phyloP scores from a whole-genome alignment of 2,329 filamentous ascomycete species.

The Parasarocladium wereldwijsianum region DNA sequence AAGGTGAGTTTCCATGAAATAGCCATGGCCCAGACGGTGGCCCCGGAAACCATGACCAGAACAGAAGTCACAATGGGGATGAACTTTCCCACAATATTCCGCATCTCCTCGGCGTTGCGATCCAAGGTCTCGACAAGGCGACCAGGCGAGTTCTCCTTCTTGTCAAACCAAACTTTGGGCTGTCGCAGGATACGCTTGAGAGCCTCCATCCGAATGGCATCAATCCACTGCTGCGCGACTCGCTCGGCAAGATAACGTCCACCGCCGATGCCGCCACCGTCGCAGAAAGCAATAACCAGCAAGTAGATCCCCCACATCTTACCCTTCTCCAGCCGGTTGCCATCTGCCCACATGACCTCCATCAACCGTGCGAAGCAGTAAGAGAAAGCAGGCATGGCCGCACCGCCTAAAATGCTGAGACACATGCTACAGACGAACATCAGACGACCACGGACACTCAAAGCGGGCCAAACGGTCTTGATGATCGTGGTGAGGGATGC shows the following conservation, averaged over 20 bases:
- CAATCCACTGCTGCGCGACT: slow-evolving; percentile 63
- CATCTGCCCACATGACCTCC: slow-evolving; percentile 46
- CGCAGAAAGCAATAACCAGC: slow-evolving; percentile 49
- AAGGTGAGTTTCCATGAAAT: slow-evolving; percentile 72
- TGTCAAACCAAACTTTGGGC: slow-evolving; percentile 65
- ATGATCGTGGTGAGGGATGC: slow-evolving; percentile 13
- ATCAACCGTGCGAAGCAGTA: slow-evolving; percentile 62
- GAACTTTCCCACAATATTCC: slow-evolving; percentile 68
- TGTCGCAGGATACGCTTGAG: slow-evolving; percentile 60
- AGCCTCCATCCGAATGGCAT: slow-evolving; percentile 52
- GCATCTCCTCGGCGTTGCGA: slow-evolving; percentile 74
- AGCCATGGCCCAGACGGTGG: slow-evolving; percentile 58
- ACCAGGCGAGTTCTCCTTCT: slow-evolving; percentile 45
- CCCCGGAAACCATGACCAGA: slow-evolving; percentile 49
- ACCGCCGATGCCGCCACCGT: slow-evolving; percentile 49
- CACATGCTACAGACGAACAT: slow-evolving; percentile 46
- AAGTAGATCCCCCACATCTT: slow-evolving; percentile 57
- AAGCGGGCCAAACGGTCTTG: slow-evolving; percentile 52
- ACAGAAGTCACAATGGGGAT: slow-evolving; percentile 55
- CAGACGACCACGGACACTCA: slow-evolving; percentile 35
- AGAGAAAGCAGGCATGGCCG: slow-evolving; percentile 59
- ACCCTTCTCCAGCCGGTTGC: slow-evolving; percentile 32
- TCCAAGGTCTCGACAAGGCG: slow-evolving; percentile 60
- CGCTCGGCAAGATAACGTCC: slow-evolving; percentile 60
- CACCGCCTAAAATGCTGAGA: slow-evolving; percentile 48